Conservation (phyloP, 164 flowering plant species). For the Annona squamosa region DNA sequence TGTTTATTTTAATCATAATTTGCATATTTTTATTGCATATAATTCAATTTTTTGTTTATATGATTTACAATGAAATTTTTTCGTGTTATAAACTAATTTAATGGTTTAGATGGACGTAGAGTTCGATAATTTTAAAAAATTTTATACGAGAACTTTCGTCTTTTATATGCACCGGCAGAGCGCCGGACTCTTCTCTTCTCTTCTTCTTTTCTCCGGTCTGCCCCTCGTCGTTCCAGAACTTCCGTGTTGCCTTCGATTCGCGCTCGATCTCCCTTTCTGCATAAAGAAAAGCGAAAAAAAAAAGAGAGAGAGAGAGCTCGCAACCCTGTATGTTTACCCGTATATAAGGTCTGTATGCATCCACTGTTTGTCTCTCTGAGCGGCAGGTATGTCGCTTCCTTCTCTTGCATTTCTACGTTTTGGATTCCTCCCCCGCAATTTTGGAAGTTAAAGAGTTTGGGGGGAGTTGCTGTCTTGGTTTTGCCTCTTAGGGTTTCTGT, state of each 20-base stretch:
- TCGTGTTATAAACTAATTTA: background rate
- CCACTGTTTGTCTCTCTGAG: background rate
- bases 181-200: background rate
- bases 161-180: background rate
- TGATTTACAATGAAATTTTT: too few species aligned
- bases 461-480: background rate
- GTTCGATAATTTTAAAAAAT: background rate
- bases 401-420: background rate
- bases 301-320: too few species aligned
- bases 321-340: background rate
- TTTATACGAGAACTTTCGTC: background rate
- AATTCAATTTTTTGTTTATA: too few species aligned
- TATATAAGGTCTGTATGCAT: background rate
- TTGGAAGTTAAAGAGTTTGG: background rate
- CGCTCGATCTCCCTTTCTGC: background rate
- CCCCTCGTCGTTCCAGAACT: background rate
- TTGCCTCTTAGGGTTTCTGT: background rate
- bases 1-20: too few species aligned
- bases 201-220: background rate
- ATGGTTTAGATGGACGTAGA: background rate
- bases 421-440: background rate
- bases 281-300: too few species aligned
- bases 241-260: background rate
- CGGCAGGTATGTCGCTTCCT: background rate
- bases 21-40: too few species aligned